Evolutionary conservation across 331 rosid species (phyloP).

Genomic region (Prunus yedoensis): DNA sequence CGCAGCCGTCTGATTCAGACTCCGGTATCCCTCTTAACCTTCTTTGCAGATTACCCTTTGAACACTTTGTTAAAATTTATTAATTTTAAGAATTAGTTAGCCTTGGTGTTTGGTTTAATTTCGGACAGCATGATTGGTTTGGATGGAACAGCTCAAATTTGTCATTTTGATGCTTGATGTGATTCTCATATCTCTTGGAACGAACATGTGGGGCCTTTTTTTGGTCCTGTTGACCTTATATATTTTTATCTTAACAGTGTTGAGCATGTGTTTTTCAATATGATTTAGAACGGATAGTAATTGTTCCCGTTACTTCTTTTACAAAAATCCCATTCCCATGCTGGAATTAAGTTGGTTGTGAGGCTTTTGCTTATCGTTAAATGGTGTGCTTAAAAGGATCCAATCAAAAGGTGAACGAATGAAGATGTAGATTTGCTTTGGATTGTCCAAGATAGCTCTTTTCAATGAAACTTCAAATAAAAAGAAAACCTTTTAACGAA

Average conservation of each 20-base stretch:
- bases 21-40: constrained; percentile 35
- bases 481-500: background rate
- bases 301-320: background rate
- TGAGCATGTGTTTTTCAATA: background rate
- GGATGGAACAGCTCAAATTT: background rate
- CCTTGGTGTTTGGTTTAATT: background rate
- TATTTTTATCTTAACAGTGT: background rate
- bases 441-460: background rate
- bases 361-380: background rate
- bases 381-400: background rate
- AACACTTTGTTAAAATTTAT: background rate
- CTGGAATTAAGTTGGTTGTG: background rate
- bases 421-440: background rate
- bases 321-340: background rate
- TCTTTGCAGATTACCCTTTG: background rate
- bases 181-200: background rate
- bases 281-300: background rate
- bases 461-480: background rate
- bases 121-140: background rate
- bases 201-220: too few species aligned
- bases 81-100: background rate
- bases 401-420: background rate
- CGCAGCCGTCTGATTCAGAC: constrained; percentile 56
- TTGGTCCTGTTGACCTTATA: too few species aligned
- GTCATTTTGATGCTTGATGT: background rate